Percentiles rank a stretch among this genome's conserved stretches.
phyloP scores from a whole-genome alignment of 73 alveolate species.

The Paramecium caudatum region DNA sequence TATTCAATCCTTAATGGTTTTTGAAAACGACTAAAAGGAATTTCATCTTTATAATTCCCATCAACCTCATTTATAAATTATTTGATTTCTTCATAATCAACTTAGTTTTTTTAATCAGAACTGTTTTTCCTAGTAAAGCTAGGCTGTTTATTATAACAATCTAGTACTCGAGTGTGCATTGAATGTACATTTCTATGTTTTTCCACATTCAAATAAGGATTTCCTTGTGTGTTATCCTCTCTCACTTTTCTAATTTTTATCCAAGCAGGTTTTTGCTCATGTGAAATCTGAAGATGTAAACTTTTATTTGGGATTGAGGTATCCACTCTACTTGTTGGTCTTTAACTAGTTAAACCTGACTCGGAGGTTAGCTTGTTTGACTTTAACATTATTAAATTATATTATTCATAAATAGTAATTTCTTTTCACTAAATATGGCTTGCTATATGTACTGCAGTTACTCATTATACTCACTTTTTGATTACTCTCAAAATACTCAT shows the following conservation, averaged over 20 bases:
- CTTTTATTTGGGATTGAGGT: background rate
- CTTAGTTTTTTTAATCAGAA: background rate
- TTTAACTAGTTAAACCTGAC: background rate
- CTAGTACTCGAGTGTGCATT: background rate
- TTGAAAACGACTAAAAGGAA: background rate
- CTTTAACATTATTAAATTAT: conserved; percentile 1
- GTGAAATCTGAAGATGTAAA: background rate
- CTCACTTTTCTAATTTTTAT: conserved; percentile 23
- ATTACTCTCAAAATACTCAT: conserved; percentile 21
- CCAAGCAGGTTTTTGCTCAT: background rate
- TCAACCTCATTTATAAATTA: background rate
- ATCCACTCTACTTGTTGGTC: conserved; percentile 35
- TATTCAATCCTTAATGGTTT: background rate
- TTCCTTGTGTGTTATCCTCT: background rate
- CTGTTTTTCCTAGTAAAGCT: background rate
- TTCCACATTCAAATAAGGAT: background rate
- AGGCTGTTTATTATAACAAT: background rate
- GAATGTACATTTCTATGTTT: background rate
- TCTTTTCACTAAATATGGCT: conserved; percentile 61
- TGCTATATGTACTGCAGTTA: background rate
- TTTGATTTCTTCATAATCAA: background rate
- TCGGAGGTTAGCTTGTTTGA: conserved; percentile 24
- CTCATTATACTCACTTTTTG: conserved; percentile 10
- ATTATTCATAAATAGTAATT: conserved; percentile 54
- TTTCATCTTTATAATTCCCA: background rate